Evolutionary conservation across 176 grass and related monocot genomes (phyloP).

Genomic region (Eragrostis curvula): DNA sequence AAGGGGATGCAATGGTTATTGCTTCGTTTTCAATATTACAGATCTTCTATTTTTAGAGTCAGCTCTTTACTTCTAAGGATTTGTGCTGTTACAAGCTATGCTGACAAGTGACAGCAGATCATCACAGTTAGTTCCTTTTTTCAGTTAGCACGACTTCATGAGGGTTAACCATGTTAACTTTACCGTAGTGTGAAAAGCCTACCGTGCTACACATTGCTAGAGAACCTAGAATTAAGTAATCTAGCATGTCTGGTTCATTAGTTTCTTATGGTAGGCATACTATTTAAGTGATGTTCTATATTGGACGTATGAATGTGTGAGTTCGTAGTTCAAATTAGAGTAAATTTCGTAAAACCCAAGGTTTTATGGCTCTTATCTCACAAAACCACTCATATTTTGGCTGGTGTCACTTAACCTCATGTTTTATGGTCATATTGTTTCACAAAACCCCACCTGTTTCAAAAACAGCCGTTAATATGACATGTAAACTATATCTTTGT

Average conservation of each 20-base stretch:
- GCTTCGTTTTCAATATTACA: constrained; percentile 2
- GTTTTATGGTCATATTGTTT: too few species aligned
- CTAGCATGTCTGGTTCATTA: not conserved
- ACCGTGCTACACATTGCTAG: not conserved
- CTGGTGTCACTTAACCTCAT: too few species aligned
- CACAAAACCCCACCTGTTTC: too few species aligned
- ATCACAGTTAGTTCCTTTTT: not conserved
- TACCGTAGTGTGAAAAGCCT: not conserved
- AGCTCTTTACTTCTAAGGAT: not conserved
- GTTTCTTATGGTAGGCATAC: not conserved
- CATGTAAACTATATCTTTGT: too few species aligned
- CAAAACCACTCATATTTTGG: too few species aligned
- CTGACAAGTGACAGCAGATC: not conserved
- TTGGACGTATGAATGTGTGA: not conserved
- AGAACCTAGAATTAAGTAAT: not conserved
- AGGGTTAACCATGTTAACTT: not conserved
- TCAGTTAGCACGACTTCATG: not conserved
- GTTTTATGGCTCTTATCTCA: too few species aligned
- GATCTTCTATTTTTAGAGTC: not conserved
- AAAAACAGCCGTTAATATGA: too few species aligned
- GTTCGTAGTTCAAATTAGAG: constrained; percentile 7
- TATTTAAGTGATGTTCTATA: not conserved
- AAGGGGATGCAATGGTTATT: not conserved
- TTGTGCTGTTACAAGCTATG: not conserved
- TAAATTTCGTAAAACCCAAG: too few species aligned